Conservation (phyloP, 495 filamentous ascomycete species). For the Neurospora sp. region DNA sequence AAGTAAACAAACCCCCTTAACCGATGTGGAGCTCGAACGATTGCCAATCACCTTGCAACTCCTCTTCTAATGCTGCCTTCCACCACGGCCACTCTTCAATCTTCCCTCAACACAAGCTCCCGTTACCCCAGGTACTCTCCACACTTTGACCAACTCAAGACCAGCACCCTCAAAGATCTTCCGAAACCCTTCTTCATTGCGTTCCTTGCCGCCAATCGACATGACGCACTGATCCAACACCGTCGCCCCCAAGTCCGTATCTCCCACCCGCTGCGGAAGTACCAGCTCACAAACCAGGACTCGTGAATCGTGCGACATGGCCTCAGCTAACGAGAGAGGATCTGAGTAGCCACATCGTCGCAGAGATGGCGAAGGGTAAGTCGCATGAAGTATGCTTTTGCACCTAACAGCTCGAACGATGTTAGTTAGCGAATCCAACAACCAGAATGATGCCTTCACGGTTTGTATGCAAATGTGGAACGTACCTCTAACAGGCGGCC, state of each 20-base stretch:
- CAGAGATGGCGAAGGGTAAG: constrained; percentile 18
- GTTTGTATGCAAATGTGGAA: neutral
- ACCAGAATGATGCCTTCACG: neutral
- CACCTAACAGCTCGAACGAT: constrained; percentile 2
- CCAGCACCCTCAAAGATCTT: constrained; percentile 17
- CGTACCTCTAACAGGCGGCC: constrained; percentile 12
- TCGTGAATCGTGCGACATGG: constrained; percentile 14
- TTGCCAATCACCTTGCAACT: neutral
- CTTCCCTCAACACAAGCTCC: constrained; percentile 11
- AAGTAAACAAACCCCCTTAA: neutral
- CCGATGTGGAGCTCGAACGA: neutral
- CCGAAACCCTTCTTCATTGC: constrained; percentile 15
- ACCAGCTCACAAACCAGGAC: constrained; percentile 23
- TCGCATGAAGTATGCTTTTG: constrained; percentile 17
- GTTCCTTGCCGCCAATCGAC: constrained; percentile 23
- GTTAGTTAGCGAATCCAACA: neutral
- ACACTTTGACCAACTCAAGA: constrained; percentile 22
- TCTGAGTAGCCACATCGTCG: constrained; percentile 8
- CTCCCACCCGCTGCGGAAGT: constrained; percentile 14
- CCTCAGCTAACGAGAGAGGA: constrained; percentile 9
- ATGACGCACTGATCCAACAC: constrained; percentile 21
- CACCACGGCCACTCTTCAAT: constrained; percentile 1
- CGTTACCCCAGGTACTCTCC: constrained; percentile 12
- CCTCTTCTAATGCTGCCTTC: neutral
- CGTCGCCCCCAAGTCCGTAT: constrained; percentile 13